Evolutionary conservation across 2,329 filamentous ascomycete species (phyloP), one percentile per base, ranked within the genome.

Genomic region (Malbranchea cinnamomea): DNA sequence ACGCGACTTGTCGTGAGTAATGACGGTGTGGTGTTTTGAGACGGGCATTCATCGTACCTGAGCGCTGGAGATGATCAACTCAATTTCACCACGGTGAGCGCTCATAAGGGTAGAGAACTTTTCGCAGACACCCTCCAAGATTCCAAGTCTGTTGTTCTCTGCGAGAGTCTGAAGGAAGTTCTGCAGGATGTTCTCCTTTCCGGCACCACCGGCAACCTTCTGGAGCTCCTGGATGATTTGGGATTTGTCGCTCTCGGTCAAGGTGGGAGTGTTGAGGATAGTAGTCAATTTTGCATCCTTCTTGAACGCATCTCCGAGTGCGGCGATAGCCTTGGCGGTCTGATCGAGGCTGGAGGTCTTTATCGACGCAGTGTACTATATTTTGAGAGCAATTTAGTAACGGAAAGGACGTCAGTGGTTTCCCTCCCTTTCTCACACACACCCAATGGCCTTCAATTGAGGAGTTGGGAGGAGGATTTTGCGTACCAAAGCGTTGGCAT

Each of bases 401-500:
- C 8, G 26, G 30, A 20, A 25, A 23, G 12, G 13, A 6, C 4
- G 6, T 14, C 30, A 16, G 28, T 22, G 9, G 9, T 10, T 25
- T 23, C 26, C 10, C 33, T 25, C 15, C 15, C 8, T 17, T 19
- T 7, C n/a, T 9, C 11, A 6, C 10, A 9, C 10, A 20, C 16
- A 9, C 23, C 24, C 17, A 16, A 16, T 9, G 23, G 23, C 12
- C 5, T 23, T 12, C 23, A 6, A 13, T 9, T 5, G 23, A 12
- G 15, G 13, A 20, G 20, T 12, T 16, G 11, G 14, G 17, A 14
- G 17, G 5, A 17, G 2, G 5, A 10, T 22, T 22, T 22, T 28
- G 57, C 82, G 59, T 87, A 98, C 89, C 76, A 98, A 71, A 67
- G 89, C 89, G 65, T 78, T 84, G 58, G 89, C 89, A 67, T 98